Percentiles rank a stretch among this genome's conserved stretches.
Evolutionary conservation across 2,329 filamentous ascomycete genomes (phyloP).

Genomic region (Nannizziopsis arthrosporioides): DNA sequence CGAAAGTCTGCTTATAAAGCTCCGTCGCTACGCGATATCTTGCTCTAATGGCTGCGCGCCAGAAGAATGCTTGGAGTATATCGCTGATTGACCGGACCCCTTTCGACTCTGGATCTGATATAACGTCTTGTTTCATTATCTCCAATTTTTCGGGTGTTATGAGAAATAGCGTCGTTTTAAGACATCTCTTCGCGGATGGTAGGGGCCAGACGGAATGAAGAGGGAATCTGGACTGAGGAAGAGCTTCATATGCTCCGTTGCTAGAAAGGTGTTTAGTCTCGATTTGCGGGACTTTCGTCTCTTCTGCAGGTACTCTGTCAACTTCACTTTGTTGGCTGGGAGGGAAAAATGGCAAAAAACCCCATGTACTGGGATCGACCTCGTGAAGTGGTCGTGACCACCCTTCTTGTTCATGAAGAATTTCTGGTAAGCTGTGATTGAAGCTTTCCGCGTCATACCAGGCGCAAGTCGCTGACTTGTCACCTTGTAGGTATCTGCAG

Average conservation of each 20-base stretch:
- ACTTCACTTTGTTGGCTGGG: neutral
- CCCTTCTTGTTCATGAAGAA: slow-evolving; percentile 2
- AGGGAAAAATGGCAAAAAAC: slow-evolving; percentile 4
- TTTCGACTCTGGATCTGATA: slow-evolving; percentile 2
- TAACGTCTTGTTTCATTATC: slow-evolving; percentile 5
- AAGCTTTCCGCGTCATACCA: slow-evolving; percentile 6
- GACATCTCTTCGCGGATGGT: neutral
- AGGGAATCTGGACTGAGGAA: neutral
- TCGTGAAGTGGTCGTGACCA: neutral
- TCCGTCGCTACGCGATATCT: slow-evolving; percentile 5
- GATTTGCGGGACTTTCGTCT: too few species aligned
- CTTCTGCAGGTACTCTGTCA: too few species aligned
- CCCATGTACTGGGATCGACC: slow-evolving; percentile 1
- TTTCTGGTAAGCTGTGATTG: slow-evolving; percentile 2
- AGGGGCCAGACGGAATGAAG: slow-evolving; percentile 2
- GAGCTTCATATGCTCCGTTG: neutral
- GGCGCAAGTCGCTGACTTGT: slow-evolving; percentile 1
- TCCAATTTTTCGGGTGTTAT: neutral
- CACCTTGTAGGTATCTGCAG: slow-evolving; percentile 3
- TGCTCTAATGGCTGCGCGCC: slow-evolving; percentile 5
- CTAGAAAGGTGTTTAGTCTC: neutral
- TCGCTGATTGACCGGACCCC: slow-evolving; percentile 3
- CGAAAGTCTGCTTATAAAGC: slow-evolving; percentile 1
- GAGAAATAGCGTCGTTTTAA: slow-evolving; percentile 4
- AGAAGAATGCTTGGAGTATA: slow-evolving; percentile 6